Evolutionary conservation across 345 rosid genomes (phyloP).

Genomic region (Eucalyptus pauciflora): DNA sequence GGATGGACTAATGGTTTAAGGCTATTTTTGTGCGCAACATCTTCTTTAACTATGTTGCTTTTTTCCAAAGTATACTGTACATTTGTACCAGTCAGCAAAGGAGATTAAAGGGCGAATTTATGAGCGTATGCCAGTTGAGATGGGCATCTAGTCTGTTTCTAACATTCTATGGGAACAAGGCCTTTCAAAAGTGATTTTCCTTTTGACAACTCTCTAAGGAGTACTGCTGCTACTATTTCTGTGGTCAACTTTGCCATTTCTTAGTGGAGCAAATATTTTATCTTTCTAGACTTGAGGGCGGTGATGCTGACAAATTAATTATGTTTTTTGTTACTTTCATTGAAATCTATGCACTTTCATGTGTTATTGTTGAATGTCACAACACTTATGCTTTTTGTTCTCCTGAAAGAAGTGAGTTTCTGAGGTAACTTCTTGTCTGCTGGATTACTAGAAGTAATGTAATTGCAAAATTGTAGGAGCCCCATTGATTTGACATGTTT

Average conservation of each 20-base stretch:
- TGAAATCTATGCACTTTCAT: not conserved
- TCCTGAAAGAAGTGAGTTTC: not conserved
- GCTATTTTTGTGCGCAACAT: not conserved
- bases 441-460: not conserved
- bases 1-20: not conserved
- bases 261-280: not conserved
- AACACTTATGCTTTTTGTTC: not conserved
- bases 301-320: not conserved
- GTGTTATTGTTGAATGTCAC: not conserved
- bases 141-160: not conserved
- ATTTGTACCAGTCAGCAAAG: not conserved
- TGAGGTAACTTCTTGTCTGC: not conserved
- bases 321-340: not conserved
- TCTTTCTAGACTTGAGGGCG: not conserved
- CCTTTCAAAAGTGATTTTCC: not conserved
- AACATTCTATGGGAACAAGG: not conserved
- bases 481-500: not conserved
- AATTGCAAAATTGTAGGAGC: not conserved
- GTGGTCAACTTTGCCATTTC: not conserved
- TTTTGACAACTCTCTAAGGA: not conserved
- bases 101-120: not conserved
- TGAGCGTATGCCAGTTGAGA: not conserved
- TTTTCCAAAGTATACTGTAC: not conserved
- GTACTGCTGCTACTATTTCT: not conserved
- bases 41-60: not conserved